These are phyloP conservation scores for Leishmania aethiopica DNA, from an alignment of 208 protist genomes.

Conservation along the genomic window DNA sequence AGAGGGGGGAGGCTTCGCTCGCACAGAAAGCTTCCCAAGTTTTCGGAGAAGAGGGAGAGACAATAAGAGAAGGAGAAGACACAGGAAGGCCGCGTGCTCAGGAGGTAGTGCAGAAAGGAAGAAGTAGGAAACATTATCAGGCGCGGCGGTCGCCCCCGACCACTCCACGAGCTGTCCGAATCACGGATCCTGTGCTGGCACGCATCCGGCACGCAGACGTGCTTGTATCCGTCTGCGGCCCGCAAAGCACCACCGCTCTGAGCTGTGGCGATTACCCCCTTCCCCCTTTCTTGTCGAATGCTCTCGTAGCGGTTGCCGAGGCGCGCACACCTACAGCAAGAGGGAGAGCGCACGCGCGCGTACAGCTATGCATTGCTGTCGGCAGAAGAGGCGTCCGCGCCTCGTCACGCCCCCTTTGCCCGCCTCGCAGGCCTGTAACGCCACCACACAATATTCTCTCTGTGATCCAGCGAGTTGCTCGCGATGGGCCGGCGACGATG, in stretches of 20 bases:
- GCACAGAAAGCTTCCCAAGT: not conserved
- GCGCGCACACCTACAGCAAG: not conserved
- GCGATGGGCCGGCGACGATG: not conserved
- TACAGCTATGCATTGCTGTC: not conserved
- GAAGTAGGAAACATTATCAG: not conserved
- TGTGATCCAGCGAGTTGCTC: not conserved
- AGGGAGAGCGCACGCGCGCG: too few species aligned
- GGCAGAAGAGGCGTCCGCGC: not conserved
- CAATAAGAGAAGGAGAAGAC: not conserved
- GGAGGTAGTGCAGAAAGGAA: not conserved
- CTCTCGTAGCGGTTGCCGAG: not conserved
- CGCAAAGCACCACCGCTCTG: too few species aligned
- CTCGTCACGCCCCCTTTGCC: not conserved
- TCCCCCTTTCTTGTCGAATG: not conserved
- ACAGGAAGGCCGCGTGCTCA: not conserved
- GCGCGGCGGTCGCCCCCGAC: not conserved
- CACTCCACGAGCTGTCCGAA: not conserved
- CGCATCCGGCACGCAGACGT: not conserved
- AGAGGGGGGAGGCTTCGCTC: not conserved
- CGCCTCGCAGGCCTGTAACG: not conserved
- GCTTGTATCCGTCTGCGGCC: not conserved
- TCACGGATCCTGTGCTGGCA: not conserved
- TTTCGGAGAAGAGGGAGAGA: not conserved
- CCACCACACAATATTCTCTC: too few species aligned
- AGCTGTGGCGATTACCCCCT: not conserved